Evolutionary conservation across 352 stramenopile species (phyloP), one percentile per base, ranked within the genome.

Genomic region (Phytophthora cactorum): DNA sequence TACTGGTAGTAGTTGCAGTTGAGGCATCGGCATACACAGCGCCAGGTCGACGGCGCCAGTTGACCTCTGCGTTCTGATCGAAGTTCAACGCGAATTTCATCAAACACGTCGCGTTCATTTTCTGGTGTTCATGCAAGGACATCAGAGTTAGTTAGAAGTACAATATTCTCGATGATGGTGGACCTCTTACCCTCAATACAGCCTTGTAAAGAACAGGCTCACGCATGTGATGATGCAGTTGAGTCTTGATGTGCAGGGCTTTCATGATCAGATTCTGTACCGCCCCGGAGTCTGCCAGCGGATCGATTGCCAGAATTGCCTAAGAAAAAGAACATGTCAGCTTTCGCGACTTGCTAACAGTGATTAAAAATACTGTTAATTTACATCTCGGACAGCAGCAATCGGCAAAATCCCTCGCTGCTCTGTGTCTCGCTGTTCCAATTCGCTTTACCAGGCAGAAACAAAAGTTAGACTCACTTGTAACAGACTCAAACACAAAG

Each of bases 51-150:
- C 68, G 69, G 8, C 70, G 68, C 77, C 77, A 82, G 38, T 88
- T 81, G 27, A 89, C 59, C 50, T 89, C 78, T 1, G 86, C 80
- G 29, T 88, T 79, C 29, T 72, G 66, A 58, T 90, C 83, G 52
- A 82, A 93, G 50, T 93, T 93, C 38, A 91, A 72, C 11, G 79
- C 76, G 63, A 91, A 90, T 72, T 93, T 93, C 79, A 93, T 88
- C 38, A 93, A 63, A 7, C 81, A 82, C 25, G 66, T 70, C 5
- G 74, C 74, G 67, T 92, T 93, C 72, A 93, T 83, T 77, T 78
- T 81, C 85, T 93, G 15, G 11, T 1, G 22, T 22, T 22, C 22
- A 22, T 22, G 22, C 0, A 22, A 22, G 22, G 22, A 22, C 22
- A 22, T 22, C 22, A 22, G 22, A 22, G 22, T 22, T 22, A 22